Percentiles rank a stretch among this genome's conserved stretches.
Evolutionary conservation across 2,329 filamentous ascomycete species (phyloP).

Genomic region (Talaromyces amestolkiae): DNA sequence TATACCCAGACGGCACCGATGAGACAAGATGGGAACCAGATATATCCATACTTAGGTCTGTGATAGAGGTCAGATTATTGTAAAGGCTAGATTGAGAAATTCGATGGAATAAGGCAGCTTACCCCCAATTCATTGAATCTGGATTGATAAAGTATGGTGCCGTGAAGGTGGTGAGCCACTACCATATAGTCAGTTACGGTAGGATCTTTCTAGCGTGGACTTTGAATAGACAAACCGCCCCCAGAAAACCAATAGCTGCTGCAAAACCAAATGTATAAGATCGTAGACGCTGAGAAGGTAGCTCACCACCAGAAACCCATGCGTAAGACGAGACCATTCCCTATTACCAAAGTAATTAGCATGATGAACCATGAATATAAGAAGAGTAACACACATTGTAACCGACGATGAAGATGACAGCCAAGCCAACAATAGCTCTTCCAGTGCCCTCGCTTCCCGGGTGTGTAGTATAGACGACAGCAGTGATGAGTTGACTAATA

Average conservation of each 20-base stretch:
- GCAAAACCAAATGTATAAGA: constrained; percentile 58
- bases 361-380: background rate
- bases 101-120: background rate
- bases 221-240: constrained; percentile 35
- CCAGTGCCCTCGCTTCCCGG: constrained; percentile 34
- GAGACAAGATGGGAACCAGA: constrained; percentile 45
- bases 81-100: no score
- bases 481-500: constrained; percentile 54
- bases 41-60: constrained; percentile 55
- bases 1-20: constrained; percentile 37
- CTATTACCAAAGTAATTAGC: constrained; percentile 26
- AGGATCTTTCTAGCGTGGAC: no score
- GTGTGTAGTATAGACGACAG: constrained; percentile 51
- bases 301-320: constrained; percentile 57
- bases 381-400: background rate
- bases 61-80: background rate
- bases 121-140: constrained; percentile 53
- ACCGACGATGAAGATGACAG: background rate
- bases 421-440: constrained; percentile 49
- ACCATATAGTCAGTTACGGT: background rate
- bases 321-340: constrained; percentile 53
- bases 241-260: constrained; percentile 54
- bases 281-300: constrained; percentile 57
- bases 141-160: constrained; percentile 62
- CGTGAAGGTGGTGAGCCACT: constrained; percentile 58